These are phyloP conservation scores for Wallacemonas sp. DNA, from an alignment of 208 protist genomes.

Conservation along the genomic window DNA sequence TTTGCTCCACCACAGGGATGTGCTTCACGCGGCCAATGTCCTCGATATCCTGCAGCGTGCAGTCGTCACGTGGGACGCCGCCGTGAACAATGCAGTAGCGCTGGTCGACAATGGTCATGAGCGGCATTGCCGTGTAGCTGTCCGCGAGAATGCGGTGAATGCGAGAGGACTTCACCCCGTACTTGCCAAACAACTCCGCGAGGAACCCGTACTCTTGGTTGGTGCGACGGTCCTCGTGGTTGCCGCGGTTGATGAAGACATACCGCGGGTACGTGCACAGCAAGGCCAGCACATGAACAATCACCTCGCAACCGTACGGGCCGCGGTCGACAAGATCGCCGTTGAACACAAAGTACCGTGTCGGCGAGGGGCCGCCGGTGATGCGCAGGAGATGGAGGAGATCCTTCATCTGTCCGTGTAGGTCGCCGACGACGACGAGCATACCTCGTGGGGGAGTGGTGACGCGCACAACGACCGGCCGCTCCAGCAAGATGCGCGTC, in stretches of 20 bases:
- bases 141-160: constrained; percentile 50
- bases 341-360: constrained; percentile 95
- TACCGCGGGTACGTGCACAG: constrained; percentile 74
- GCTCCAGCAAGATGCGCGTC: constrained; percentile 36
- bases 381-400: constrained; percentile 62
- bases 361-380: constrained; percentile 49
- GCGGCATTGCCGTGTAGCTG: constrained; percentile 90
- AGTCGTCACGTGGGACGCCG: constrained; percentile 92
- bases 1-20: constrained; percentile 95
- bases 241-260: constrained; percentile 91
- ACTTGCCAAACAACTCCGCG: constrained; percentile 67
- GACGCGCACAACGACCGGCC: constrained; percentile 50
- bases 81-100: constrained; percentile 98
- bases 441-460: constrained; percentile 45
- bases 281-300: constrained; percentile 75
- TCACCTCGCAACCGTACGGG: constrained; percentile 95
- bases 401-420: constrained; percentile 90
- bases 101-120: constrained; percentile 85
- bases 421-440: constrained; percentile 83
- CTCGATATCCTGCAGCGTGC: constrained; percentile 77
- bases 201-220: constrained; percentile 87
- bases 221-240: constrained; percentile 87
- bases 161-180: constrained; percentile 39
- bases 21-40: constrained; percentile 93
- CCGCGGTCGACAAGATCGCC: constrained; percentile 99